Evolutionary conservation across 768 basidiomycete genomes (phyloP).

Genomic region (Steccherinum ochraceum): DNA sequence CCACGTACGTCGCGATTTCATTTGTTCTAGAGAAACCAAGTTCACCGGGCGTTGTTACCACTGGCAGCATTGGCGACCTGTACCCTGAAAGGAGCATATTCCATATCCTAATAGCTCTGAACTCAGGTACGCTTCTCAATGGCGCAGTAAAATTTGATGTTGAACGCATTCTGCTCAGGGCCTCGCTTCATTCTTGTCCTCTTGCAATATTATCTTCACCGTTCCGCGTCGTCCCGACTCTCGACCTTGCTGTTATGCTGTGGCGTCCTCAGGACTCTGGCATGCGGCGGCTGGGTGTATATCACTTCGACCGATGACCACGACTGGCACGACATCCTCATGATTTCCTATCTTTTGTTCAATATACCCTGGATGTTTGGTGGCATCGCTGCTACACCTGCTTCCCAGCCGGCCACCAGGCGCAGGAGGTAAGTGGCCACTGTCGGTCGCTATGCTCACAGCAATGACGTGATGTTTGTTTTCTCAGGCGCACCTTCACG

Average conservation of each 20-base stretch:
- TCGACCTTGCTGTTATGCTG: conserved; percentile 47
- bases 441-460: neutral
- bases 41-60: neutral
- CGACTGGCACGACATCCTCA: conserved; percentile 78
- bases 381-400: conserved; percentile 50
- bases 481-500: conserved; percentile 45
- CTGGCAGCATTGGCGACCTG: conserved; percentile 81
- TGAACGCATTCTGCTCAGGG: too few species aligned
- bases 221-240: conserved; percentile 33
- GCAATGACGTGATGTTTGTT: neutral
- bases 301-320: conserved; percentile 83
- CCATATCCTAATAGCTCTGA: conserved; percentile 83
- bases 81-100: conserved; percentile 81
- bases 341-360: conserved; percentile 81
- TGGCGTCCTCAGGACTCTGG: conserved; percentile 68
- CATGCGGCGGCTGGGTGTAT: conserved; percentile 90
- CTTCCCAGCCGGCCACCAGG: conserved; percentile 30
- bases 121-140: conserved; percentile 46
- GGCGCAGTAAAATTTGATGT: neutral
- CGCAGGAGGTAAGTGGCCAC: conserved; percentile 41
- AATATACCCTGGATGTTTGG: conserved; percentile 90
- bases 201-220: conserved; percentile 56
- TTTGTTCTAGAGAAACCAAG: neutral
- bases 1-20: conserved; percentile 47
- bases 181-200: conserved; percentile 66